Conservation (phyloP, 768 basidiomycete genomes). For the Russula dissimulans region DNA sequence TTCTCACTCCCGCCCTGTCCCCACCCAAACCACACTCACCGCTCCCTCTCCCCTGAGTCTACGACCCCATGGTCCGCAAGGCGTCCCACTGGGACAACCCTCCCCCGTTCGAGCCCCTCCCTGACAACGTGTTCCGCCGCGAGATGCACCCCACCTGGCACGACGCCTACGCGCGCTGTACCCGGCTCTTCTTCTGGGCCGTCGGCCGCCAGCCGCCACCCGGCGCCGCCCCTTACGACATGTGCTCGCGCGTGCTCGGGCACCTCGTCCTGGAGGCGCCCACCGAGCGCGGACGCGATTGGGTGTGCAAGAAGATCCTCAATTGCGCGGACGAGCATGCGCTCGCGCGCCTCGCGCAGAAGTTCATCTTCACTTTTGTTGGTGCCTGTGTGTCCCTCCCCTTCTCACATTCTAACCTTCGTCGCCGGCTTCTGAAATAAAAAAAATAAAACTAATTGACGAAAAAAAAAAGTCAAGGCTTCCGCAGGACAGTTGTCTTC, state of each 20-base stretch:
- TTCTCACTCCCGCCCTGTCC: background rate
- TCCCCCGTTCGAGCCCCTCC: constrained; percentile 11
- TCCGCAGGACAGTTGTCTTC: constrained; percentile 7
- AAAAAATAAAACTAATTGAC: background rate
- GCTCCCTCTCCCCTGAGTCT: background rate
- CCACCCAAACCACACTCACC: too few relatives aligned
- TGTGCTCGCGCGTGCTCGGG: constrained; percentile 15
- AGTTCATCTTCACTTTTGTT: constrained; percentile 15
- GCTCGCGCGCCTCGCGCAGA: constrained; percentile 13
- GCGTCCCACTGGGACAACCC: background rate
- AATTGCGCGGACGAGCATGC: constrained; percentile 13
- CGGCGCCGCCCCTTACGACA: constrained; percentile 10
- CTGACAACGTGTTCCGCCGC: constrained; percentile 8
- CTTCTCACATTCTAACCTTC: background rate
- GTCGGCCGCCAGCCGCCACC: constrained; percentile 10
- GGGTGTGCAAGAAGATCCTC: constrained; percentile 15
- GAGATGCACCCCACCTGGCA: constrained; percentile 9
- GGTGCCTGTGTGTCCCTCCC: constrained; percentile 11
- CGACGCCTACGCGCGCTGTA: constrained; percentile 11
- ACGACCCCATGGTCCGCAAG: constrained; percentile 1
- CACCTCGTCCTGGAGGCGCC: constrained; percentile 15
- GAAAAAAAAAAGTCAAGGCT: constrained; percentile 8
- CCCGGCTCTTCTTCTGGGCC: constrained; percentile 15
- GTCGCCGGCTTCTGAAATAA: background rate
- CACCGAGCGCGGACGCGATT: constrained; percentile 9